Evolutionary conservation across 1,284 basidiomycete species (phyloP).

Genomic region (Apiotrichum gracile): DNA sequence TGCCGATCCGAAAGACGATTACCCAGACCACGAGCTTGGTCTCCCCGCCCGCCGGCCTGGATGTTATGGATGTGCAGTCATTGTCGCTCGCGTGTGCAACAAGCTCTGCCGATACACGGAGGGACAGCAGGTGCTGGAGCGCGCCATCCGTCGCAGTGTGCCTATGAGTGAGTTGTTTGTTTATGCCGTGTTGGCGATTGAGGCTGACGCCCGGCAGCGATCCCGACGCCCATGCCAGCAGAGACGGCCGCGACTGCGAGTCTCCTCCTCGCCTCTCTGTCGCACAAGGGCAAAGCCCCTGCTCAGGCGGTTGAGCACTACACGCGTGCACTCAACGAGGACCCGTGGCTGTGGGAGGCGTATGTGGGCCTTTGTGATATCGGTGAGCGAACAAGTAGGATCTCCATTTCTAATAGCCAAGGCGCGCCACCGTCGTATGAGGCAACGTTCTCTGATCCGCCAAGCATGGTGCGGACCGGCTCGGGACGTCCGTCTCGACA

Average conservation of each 20-base stretch:
- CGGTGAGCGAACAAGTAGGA: conserved; percentile 53
- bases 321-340: conserved; percentile 62
- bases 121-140: conserved; percentile 38
- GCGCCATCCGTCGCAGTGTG: conserved; percentile 29
- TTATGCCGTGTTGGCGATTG: no score
- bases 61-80: conserved; percentile 70
- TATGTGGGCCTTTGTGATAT: conserved; percentile 79
- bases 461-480: conserved; percentile 18
- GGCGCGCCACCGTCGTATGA: conserved; percentile 27
- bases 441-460: conserved; percentile 29
- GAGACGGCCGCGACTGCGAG: conserved; percentile 27
- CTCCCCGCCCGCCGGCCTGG: conserved; percentile 6
- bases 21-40: conserved; percentile 31
- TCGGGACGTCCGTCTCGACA: conserved; percentile 48
- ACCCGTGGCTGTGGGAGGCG: conserved; percentile 88
- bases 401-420: conserved; percentile 3
- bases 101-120: conserved; percentile 55
- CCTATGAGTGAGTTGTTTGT: conserved; percentile 24
- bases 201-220: no score
- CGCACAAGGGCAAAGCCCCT: conserved; percentile 51
- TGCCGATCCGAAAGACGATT: conserved; percentile 47
- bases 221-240: conserved; percentile 22
- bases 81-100: conserved; percentile 71
- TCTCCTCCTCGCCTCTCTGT: conserved; percentile 33
- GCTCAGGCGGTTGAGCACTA: conserved; percentile 67